Evolutionary conservation across 768 basidiomycete species (phyloP), one percentile per base, ranked within the genome.

Genomic region (Amyloporia xantha): DNA sequence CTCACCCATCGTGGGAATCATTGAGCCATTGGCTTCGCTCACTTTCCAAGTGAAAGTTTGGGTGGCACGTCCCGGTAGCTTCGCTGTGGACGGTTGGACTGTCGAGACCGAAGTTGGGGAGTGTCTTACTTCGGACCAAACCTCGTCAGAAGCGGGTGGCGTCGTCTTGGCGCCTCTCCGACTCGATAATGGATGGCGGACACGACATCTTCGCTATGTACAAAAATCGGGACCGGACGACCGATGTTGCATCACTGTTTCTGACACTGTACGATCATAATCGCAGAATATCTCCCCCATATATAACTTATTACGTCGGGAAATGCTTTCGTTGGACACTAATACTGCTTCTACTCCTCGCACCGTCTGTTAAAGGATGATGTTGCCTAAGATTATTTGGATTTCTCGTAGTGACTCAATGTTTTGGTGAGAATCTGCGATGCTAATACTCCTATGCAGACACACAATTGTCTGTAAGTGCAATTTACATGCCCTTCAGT

Each of bases 101-200:
- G 55, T 88, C 9, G 82, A 86, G 57, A 81, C 80, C 1, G 72
- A 81, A 46, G 83, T 85, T n/a, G 70, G 73, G 10, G 74, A 79
- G 46, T n/a, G n/a, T n/a, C n/a, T n/a, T n/a, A n/a, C n/a, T n/a
- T n/a, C n/a, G n/a, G n/a, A n/a, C n/a, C 44, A 38, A 41, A 36
- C 49, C 25, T 21, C 59, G 58, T 24, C 59, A 57, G 40, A 7
- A 33, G 9, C 7, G 9, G 30, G 30, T 15, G 20, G 7, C 38
- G 41, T 24, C 9, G 41, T 21, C 5, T 10, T 11, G 10, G 24
- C 48, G 17, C 19, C 40, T 17, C 30, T 4, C 25, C 6, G 13
- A 13, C 21, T 41, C 47, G 51, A 47, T 41, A 27, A 49, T 10
- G 4, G 50, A 15, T 71, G 71, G 72, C 55, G 51, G 47, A 65